Percentiles rank a stretch among this genome's conserved stretches.
phyloP scores from a whole-genome alignment of 129 eudicot species.

The Daucus carota region DH1_v3.0 NC_030384.2:40803001-40803500 shows the following conservation, averaged over 20 bases:
- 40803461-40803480: slow-evolving; percentile 55
- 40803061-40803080: background rate
- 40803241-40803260: background rate
- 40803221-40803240: slow-evolving; percentile 75
- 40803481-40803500: slow-evolving; percentile 49
- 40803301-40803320: background rate
- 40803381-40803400: slow-evolving; percentile 79
- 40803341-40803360: slow-evolving; percentile 79
- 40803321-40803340: slow-evolving; percentile 60
- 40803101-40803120: background rate
- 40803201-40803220: slow-evolving; percentile 47
- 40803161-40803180: slow-evolving; percentile 84
- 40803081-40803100: background rate
- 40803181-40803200: slow-evolving; percentile 70
- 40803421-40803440: slow-evolving; percentile 10
- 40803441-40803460: slow-evolving; percentile 37
- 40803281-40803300: background rate
- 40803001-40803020: slow-evolving; percentile 9
- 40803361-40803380: slow-evolving; percentile 93
- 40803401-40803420: slow-evolving; percentile 29
- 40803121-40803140: slow-evolving; percentile 62
- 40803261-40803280: no score
- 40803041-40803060: no score
- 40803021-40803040: background rate
- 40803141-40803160: slow-evolving; percentile 44